Evolutionary conservation across 73 alveolate species (phyloP).

Genomic region (Paramecium pentaurelia): DNA sequence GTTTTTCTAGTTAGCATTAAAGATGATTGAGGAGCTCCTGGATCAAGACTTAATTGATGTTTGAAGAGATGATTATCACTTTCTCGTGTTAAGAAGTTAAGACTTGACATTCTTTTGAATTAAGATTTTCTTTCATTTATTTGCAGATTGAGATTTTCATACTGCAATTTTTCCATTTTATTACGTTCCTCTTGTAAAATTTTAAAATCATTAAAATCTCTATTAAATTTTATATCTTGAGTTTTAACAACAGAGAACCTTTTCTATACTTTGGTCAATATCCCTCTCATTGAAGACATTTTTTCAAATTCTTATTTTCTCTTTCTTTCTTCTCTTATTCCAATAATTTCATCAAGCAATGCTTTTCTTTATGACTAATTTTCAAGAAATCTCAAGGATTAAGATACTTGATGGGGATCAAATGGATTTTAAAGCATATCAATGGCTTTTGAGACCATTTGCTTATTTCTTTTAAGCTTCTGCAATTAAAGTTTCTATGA

Average conservation of each 20-base stretch:
- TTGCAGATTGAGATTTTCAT: background rate
- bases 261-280: background rate
- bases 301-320: background rate
- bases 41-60: background rate
- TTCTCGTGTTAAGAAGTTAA: background rate
- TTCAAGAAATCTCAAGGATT: background rate
- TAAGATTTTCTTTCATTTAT: background rate
- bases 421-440: background rate
- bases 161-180: background rate
- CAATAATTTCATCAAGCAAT: background rate
- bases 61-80: background rate
- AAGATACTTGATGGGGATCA: background rate
- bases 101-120: background rate
- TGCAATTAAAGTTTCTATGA: background rate
- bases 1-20: background rate
- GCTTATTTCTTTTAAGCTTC: background rate
- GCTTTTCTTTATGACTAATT: background rate
- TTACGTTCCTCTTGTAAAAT: background rate
- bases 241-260: background rate
- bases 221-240: background rate
- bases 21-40: background rate
- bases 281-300: slow-evolving; percentile 20
- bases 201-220: slow-evolving; percentile 15
- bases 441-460: background rate
- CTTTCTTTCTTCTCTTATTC: background rate